A percentile compares a stretch with the other conserved stretches of the same genome.
Evolutionary conservation across 2,329 filamentous ascomycete species (phyloP).

Genomic region (Pseudogymnoascus sp.): DNA sequence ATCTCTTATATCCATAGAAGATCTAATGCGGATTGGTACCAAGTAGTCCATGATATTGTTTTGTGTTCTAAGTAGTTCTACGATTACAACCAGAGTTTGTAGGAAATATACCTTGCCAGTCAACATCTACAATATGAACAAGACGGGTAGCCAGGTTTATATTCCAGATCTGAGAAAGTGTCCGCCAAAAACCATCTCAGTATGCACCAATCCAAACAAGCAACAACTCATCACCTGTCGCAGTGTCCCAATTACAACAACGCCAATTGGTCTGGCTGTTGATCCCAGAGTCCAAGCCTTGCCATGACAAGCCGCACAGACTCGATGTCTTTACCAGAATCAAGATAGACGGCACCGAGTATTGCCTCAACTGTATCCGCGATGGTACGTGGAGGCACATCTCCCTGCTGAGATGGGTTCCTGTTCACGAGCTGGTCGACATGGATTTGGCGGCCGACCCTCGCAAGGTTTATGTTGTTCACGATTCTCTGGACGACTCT

Average conservation of each 20-base stretch:
- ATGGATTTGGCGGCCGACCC: neutral
- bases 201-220: neutral
- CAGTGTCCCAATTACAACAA: neutral
- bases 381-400: neutral
- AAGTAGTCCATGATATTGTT: neutral
- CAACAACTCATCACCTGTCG: neutral
- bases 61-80: neutral
- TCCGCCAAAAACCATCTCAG: neutral
- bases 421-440: slow-evolving; percentile 10
- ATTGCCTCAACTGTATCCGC: neutral
- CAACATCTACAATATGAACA: neutral
- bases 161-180: neutral
- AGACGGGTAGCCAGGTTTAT: neutral
- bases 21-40: neutral
- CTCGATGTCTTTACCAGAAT: neutral
- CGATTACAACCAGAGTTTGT: neutral
- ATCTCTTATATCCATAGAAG: neutral
- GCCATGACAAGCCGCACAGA: neutral
- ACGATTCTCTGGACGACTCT: neutral
- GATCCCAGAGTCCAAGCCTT: neutral
- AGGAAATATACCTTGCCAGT: neutral
- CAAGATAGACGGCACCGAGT: neutral
- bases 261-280: neutral
- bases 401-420: slow-evolving; percentile 11
- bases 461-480: neutral